Evolutionary conservation across 768 basidiomycete genomes (phyloP), one percentile per base, ranked within the genome.

Genomic region (Phlebiopsis gigantea): DNA sequence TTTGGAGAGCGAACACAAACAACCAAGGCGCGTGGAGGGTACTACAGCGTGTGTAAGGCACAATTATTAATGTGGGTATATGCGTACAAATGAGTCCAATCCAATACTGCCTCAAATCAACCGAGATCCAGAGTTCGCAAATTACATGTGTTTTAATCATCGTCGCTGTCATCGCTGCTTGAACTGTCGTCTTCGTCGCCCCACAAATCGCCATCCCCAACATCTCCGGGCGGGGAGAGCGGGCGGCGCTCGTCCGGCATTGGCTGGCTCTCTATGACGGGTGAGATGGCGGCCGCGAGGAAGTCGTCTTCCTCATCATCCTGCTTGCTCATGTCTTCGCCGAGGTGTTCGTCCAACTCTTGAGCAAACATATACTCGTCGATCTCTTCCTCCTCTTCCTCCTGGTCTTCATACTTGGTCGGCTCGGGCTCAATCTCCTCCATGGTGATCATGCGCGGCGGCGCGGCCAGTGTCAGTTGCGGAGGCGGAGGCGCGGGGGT

Each of bases 181-280:
- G 64, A 64, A 34, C 57, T 60, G 43, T 69, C 65, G 48, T 68
- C 65, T 24, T 69, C 68, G 60, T 67, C 68, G 3, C 63, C 63
- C 30, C 42, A 55, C 14, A 61, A 19, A 19, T 49, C 46, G 42
- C 51, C 41, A 29, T 48, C 44, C 8, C 47, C 45, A 10, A 14
- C 53, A 14, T 24, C 34, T 17, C 12, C 56, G 22, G n/a, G 21
- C 17, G 28, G 44, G 25, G 30, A 46, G 24, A 42, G 46, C 2
- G 31, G 30, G 14, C 22, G 47, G 9, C 31, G 55, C 29, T 15
- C 28, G 5, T 45, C 34, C n/a, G 60, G 61, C n/a, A 55, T 45
- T 8, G 59, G 52, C 46, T 55, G 56, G 22, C 34, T 56, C 39
- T 62, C 64, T 49, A 46, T 54, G 6, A 56, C 63, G 21, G 61